Evolutionary conservation across 768 basidiomycete genomes (phyloP).

Genomic region (Heimioporus sp.): DNA sequence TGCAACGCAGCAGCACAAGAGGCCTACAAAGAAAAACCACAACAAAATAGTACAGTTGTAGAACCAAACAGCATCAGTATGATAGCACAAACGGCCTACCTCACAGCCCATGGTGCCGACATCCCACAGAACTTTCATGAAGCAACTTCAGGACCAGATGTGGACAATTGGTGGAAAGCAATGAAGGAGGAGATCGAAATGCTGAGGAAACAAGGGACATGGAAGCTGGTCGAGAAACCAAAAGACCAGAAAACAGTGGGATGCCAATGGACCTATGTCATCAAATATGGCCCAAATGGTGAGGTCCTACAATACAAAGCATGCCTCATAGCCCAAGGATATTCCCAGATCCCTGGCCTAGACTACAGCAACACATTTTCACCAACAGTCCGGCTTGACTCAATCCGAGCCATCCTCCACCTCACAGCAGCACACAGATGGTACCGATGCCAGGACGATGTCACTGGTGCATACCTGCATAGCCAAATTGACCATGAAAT

Average conservation of each 20-base stretch:
- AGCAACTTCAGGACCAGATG: neutral
- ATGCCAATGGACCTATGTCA: neutral
- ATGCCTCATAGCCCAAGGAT: slow-evolving; percentile 41
- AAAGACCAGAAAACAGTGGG: neutral
- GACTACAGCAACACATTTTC: slow-evolving; percentile 36
- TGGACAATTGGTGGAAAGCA: neutral
- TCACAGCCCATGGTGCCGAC: neutral
- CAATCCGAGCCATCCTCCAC: slow-evolving; percentile 20
- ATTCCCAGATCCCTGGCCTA: slow-evolving; percentile 34
- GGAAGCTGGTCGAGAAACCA: slow-evolving; percentile 6
- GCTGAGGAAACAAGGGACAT: slow-evolving; percentile 3
- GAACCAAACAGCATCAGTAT: no score
- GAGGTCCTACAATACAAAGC: slow-evolving; percentile 29
- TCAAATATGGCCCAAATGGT: slow-evolving; percentile 1
- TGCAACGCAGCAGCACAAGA: neutral
- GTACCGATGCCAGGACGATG: slow-evolving; percentile 8
- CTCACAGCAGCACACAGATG: slow-evolving; percentile 6
- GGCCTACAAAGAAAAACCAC: neutral
- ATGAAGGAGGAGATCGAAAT: slow-evolving; percentile 8
- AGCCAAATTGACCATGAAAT: slow-evolving; percentile 29
- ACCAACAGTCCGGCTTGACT: slow-evolving; percentile 25
- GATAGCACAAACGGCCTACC: neutral
- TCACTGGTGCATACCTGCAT: slow-evolving; percentile 6
- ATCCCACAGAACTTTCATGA: neutral
- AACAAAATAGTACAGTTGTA: neutral